Evolutionary conservation across 148 eudicot species (phyloP).

Genomic region (Rheum nobile): DNA sequence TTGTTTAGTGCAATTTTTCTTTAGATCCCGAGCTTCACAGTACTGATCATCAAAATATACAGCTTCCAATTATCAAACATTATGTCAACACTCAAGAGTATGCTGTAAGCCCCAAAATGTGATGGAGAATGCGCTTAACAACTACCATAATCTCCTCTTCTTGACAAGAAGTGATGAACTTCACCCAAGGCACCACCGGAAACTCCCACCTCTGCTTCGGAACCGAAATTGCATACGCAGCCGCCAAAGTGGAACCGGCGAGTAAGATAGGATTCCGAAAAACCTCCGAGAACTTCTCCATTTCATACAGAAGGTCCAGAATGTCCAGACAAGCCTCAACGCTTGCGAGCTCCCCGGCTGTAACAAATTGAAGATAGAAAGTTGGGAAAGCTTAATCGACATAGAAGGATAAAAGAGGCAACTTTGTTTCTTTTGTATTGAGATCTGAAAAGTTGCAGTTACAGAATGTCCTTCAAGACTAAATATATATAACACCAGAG

Average conservation of each 20-base stretch:
- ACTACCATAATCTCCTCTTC: conserved; percentile 20
- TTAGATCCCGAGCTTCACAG: neutral
- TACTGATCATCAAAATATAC: no score
- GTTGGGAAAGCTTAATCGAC: no score
- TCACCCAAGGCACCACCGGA: conserved; percentile 68
- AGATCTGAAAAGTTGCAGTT: no score
- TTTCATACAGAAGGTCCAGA: conserved; percentile 74
- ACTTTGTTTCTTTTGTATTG: no score
- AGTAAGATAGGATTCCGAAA: conserved; percentile 27
- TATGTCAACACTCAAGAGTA: neutral
- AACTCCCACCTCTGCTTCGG: conserved; percentile 64
- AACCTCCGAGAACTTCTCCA: conserved; percentile 33
- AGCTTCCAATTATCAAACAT: no score
- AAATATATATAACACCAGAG: no score
- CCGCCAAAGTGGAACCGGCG: conserved; percentile 47
- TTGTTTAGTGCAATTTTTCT: neutral
- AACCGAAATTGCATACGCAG: conserved; percentile 49
- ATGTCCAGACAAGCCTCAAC: conserved; percentile 68
- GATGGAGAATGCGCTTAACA: conserved; percentile 17
- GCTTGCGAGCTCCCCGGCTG: conserved; percentile 47
- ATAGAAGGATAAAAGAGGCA: no score
- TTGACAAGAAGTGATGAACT: conserved; percentile 19
- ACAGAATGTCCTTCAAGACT: no score
- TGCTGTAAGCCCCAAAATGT: conserved; percentile 1
- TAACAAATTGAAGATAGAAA: no score